Evolutionary conservation across 2,329 filamentous ascomycete species (phyloP).

Genomic region (Myrmaecium sp.): DNA sequence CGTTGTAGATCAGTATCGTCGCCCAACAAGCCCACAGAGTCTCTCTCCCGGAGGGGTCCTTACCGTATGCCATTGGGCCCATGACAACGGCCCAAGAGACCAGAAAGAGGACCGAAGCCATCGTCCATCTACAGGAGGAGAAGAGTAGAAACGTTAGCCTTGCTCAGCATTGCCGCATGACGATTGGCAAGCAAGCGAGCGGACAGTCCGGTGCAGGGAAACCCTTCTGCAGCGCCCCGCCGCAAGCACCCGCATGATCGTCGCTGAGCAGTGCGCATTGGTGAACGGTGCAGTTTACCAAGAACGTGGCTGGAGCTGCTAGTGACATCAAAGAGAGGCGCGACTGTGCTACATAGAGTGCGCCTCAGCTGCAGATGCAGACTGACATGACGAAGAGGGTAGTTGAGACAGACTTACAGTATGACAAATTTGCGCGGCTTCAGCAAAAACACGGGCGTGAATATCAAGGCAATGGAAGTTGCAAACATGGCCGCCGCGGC

Average conservation of each 20-base stretch:
- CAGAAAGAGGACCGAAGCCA: constrained; percentile 80
- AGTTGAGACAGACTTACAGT: constrained; percentile 51
- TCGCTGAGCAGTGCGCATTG: constrained; percentile 15
- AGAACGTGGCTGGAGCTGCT: constrained; percentile 20
- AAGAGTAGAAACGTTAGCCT: constrained; percentile 6
- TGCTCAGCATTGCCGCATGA: constrained; percentile 7
- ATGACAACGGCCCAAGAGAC: constrained; percentile 87
- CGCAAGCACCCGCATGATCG: constrained; percentile 25
- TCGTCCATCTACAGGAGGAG: constrained; percentile 70
- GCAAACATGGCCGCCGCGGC: constrained; percentile 84
- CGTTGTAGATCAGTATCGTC: constrained; percentile 6
- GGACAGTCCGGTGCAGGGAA: constrained; percentile 14
- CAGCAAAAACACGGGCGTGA: constrained; percentile 49
- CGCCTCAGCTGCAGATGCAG: constrained; percentile 1
- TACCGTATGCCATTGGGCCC: constrained; percentile 65
- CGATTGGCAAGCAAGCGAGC: constrained; percentile 10
- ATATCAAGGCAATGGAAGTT: constrained; percentile 80
- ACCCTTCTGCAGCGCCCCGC: constrained; percentile 19
- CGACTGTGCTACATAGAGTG: too few relatives aligned
- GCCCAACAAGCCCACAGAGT: neutral
- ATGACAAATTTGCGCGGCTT: constrained; percentile 90
- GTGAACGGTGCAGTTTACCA: too few relatives aligned
- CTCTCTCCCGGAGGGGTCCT: constrained; percentile 7
- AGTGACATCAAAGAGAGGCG: constrained; percentile 10
- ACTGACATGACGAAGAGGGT: constrained; percentile 7